Base-by-base conservation (phyloP, 768 basidiomycete genomes). In the Rhizopogon rudus region DNA sequence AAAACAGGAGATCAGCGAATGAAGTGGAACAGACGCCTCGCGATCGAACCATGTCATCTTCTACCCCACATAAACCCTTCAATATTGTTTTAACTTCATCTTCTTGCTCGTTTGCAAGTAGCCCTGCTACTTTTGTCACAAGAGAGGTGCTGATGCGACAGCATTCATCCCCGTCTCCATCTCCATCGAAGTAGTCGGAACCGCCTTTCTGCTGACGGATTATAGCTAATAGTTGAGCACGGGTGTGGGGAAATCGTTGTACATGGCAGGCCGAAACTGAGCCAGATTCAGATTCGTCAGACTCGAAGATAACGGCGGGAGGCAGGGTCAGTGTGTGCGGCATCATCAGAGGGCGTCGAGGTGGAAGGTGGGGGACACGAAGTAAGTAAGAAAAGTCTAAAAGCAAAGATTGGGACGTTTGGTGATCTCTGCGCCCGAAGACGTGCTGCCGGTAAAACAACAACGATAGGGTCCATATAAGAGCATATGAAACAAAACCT, bases 61-160 rank as follows among this genome's bases (percentile, higher is more conserved):
- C 83, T 58, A 87, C 80, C 1, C 79, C 81, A 67, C 84, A 91
- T 28, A 79, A 82, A 37, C 79, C 77, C 71, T 83, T 88, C 56
- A 97, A 78, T 37, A 93, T 64, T 0, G 68, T 62, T 71, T 95
- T 94, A 64, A 96, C 83, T 46, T 84, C 83, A 53, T 96, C 94
- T 71, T 94, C 94, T 55, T 87, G 83, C 71, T 98, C 94, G 51
- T 86, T 82, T 31, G 81, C 82, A 40, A 97, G 80, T 51, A 91
- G 73, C 2, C 75, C 73, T 25, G 88, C 88, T 3, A 95, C 87
- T 63, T 77, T 77, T 63, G 77, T 81, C n/a, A 95, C 81, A 8
- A 94, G 70, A 37, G 76, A 71, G 5, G 83, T 76, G 42, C 78
- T 81, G 43, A 93, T 82, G 54, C 73, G 74, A 44, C 71, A 70